Evolutionary conservation across 1,284 basidiomycete species (phyloP), one percentile per base, ranked within the genome.

Genomic region (Apiotrichum brassicae): DNA sequence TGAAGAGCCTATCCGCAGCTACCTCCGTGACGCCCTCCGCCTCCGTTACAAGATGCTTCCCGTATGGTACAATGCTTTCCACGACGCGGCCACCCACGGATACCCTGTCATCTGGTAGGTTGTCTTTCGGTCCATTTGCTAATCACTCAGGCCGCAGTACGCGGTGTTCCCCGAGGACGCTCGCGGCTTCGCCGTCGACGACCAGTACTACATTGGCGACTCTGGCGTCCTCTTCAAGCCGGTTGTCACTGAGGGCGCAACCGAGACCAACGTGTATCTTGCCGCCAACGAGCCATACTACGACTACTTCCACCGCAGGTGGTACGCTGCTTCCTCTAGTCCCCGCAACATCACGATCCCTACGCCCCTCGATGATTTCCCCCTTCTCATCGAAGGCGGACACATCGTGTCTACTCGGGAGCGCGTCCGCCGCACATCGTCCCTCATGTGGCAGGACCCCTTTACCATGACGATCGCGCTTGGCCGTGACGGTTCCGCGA

Each of bases 51-150:
- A 81, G 50, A 79, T 97, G 75, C 76, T 98, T 26, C 90, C 92
- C 0, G 79, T 92, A 16, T 97, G 94, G 93, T 98, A 98, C 72
- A 97, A 90, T 19, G 88, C 90, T 1, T 97, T 98, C 82, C 80
- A 82, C 44, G 87, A 93, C 67, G 83, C 87, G 6, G 86, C 83
- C 55, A 77, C 84, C 3, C 83, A 80, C 11, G 92, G 92, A 3
- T 65, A 84, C 24, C 90, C 91, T 3, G 81, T 94, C 46, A 72
- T 92, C 60, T 90, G 89, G 47, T 34, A n/a, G n/a, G 33, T 34
- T 11, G 18, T 18, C 33, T 34, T n/a, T 30, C 28, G n/a, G n/a
- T n/a, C n/a, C n/a, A n/a, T n/a, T n/a, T n/a, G 33, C 33, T 34
- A 18, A 34, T n/a, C 33, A 18, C n/a, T 11, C 33, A 34, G 33